phyloP scores from a whole-genome alignment of 257 asterid genomes.

The Plantago major region DNA sequence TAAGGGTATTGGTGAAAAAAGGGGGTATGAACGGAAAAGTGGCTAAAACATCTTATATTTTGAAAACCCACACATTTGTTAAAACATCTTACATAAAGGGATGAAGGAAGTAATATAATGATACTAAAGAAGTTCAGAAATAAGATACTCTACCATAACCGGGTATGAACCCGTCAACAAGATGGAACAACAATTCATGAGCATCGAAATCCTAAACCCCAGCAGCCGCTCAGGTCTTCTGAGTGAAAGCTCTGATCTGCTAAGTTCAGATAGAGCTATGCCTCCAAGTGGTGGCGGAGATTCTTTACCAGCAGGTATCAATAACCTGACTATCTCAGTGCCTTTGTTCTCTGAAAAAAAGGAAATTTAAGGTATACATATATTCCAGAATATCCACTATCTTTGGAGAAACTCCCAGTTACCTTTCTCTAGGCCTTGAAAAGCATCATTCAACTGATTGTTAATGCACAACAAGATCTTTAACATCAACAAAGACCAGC shows the following conservation, averaged over 20 bases:
- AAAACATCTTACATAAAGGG: too few relatives aligned
- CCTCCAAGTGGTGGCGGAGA: slow-evolving; percentile 76
- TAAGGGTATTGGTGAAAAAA: too few relatives aligned
- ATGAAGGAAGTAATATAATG: not conserved
- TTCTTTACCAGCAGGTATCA: slow-evolving; percentile 73
- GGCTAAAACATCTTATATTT: too few relatives aligned
- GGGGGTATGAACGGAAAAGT: too few relatives aligned
- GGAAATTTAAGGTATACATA: slow-evolving; percentile 15
- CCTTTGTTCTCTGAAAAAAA: slow-evolving; percentile 52
- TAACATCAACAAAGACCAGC: slow-evolving; percentile 77
- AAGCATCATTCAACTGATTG: slow-evolving; percentile 60
- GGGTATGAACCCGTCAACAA: slow-evolving; percentile 74
- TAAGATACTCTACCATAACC: slow-evolving; percentile 52
- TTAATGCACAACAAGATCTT: slow-evolving; percentile 58
- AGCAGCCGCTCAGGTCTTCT: slow-evolving; percentile 69
- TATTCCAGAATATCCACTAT: slow-evolving; percentile 21
- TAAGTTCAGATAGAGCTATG: slow-evolving; percentile 30
- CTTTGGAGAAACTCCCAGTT: slow-evolving; percentile 18
- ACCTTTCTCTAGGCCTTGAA: slow-evolving; percentile 93
- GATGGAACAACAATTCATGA: slow-evolving; percentile 64
- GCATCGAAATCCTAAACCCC: slow-evolving; percentile 60
- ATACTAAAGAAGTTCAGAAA: slow-evolving; percentile 11
- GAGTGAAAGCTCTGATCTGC: slow-evolving; percentile 34
- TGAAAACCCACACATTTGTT: too few relatives aligned
- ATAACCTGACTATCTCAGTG: slow-evolving; percentile 47